Percentiles rank a stretch among this genome's conserved stretches.
phyloP scores from a whole-genome alignment of 2,329 filamentous ascomycete genomes.

The Xylariaceae sp. region DNA sequence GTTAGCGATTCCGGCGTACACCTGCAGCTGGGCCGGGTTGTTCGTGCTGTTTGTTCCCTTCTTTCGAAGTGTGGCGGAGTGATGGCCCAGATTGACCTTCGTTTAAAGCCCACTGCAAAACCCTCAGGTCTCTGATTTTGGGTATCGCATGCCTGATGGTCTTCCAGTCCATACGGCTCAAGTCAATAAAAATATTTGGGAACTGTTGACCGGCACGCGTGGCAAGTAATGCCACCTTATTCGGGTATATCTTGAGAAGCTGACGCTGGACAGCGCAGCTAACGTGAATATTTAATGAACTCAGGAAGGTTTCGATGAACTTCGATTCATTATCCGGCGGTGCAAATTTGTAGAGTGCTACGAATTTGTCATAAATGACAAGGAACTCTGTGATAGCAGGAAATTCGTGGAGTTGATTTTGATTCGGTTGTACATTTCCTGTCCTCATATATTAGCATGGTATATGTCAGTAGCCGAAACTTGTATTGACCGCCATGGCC shows the following conservation, averaged over 20 bases:
- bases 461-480: neutral
- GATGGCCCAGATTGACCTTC: conserved; percentile 6
- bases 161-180: conserved; percentile 6
- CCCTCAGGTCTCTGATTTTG: conserved; percentile 5
- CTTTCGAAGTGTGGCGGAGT: neutral
- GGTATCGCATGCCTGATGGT: conserved; percentile 7
- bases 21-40: neutral
- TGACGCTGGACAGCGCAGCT: conserved; percentile 23
- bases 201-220: neutral
- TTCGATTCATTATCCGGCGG: conserved; percentile 16
- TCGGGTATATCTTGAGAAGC: conserved; percentile 19
- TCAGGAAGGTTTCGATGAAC: conserved; percentile 24
- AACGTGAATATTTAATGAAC: conserved; percentile 17
- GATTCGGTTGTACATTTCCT: neutral
- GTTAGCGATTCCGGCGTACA: neutral
- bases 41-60: neutral
- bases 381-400: conserved; percentile 13
- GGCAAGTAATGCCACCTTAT: conserved; percentile 12
- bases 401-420: neutral
- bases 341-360: conserved; percentile 19
- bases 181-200: conserved; percentile 7
- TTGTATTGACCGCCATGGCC: neutral
- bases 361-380: conserved; percentile 22
- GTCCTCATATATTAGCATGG: neutral
- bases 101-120: conserved; percentile 9